Evolutionary conservation across 805 yeast genomes (phyloP).

Genomic region (Lipomyces orientalis): DNA sequence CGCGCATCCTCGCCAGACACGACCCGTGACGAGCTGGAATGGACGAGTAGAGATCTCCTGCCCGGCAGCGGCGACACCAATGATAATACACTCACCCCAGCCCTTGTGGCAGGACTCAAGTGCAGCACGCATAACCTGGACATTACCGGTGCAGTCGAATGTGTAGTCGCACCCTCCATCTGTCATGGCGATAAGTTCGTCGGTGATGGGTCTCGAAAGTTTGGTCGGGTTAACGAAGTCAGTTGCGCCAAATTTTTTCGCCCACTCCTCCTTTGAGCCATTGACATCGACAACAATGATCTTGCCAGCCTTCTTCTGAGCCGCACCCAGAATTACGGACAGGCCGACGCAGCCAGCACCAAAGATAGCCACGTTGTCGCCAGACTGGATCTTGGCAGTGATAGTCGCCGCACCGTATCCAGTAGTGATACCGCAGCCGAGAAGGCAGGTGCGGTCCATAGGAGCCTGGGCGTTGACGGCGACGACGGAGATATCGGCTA

Average conservation of each 20-base stretch:
- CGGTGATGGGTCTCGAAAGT: slow-evolving; percentile 74
- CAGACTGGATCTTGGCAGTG: slow-evolving; percentile 87
- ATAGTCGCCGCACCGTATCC: slow-evolving; percentile 97
- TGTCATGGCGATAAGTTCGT: slow-evolving; percentile 82
- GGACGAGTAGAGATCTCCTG: slow-evolving; percentile 96
- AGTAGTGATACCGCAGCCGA: slow-evolving; percentile 98
- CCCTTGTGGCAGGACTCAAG: slow-evolving; percentile 98
- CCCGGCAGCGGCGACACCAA: slow-evolving; percentile 99
- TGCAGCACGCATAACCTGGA: slow-evolving; percentile 92
- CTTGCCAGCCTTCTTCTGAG: slow-evolving; percentile 75
- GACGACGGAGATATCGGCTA: slow-evolving; percentile 95
- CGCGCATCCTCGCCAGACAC: slow-evolving; percentile 99
- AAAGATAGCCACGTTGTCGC: slow-evolving; percentile 93
- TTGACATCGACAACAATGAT: slow-evolving; percentile 85
- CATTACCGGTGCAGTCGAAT: slow-evolving; percentile 98
- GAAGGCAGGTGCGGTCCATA: slow-evolving; percentile 82
- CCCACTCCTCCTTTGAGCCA: slow-evolving; percentile 84
- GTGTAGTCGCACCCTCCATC: slow-evolving; percentile 98
- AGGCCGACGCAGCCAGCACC: slow-evolving; percentile 99
- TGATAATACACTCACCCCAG: slow-evolving; percentile 94
- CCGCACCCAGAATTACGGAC: slow-evolving; percentile 95
- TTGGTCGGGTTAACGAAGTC: slow-evolving; percentile 87
- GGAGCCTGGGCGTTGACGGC: slow-evolving; percentile 86
- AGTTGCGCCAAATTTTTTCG: slow-evolving; percentile 89
- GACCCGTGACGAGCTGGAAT: slow-evolving; percentile 97